phyloP scores from a whole-genome alignment of 176 grass and related monocot genomes.

The Ensete ventricosum region DNA sequence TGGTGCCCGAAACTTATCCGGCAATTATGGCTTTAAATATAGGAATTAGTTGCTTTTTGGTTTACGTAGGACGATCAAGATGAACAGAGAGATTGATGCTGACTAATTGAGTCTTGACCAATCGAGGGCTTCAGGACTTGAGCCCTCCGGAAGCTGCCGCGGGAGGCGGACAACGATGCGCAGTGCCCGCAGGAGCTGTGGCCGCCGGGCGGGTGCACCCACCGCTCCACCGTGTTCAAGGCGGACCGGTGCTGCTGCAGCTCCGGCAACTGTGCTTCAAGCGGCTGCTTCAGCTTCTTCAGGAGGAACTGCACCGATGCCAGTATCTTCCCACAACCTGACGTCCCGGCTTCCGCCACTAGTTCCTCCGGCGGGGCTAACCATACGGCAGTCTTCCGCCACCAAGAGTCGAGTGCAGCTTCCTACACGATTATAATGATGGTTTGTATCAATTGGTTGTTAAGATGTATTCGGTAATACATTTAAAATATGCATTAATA shows the following conservation, averaged over 20 bases:
- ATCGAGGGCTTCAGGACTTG: conserved; percentile 45
- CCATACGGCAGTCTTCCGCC: conserved; percentile 43
- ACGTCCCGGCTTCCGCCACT: conserved; percentile 29
- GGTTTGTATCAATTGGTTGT: too few relatives aligned
- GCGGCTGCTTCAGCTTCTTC: conserved; percentile 41
- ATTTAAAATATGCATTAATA: too few relatives aligned
- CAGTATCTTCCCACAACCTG: conserved; percentile 35
- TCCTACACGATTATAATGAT: too few relatives aligned
- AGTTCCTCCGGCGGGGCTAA: conserved; percentile 39
- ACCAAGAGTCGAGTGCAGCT: too few relatives aligned
- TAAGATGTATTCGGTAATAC: too few relatives aligned
- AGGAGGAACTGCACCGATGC: conserved; percentile 37
- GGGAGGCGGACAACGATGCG: conserved; percentile 19
- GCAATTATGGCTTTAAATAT: too few relatives aligned
- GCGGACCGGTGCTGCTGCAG: conserved; percentile 22
- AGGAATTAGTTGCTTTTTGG: too few relatives aligned
- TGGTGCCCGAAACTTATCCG: too few relatives aligned
- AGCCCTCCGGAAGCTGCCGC: conserved; percentile 17
- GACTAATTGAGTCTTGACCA: too few relatives aligned
- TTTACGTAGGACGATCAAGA: too few relatives aligned
- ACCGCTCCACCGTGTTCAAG: conserved; percentile 35
- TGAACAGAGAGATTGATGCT: too few relatives aligned
- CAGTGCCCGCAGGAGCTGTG: conserved; percentile 26
- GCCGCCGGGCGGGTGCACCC: conserved; percentile 26
- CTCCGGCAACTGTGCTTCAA: conserved; percentile 17